These are phyloP conservation scores for Phytophthora nicotianae DNA, from an alignment of 352 stramenopile genomes.

Conservation along the genomic window DNA sequence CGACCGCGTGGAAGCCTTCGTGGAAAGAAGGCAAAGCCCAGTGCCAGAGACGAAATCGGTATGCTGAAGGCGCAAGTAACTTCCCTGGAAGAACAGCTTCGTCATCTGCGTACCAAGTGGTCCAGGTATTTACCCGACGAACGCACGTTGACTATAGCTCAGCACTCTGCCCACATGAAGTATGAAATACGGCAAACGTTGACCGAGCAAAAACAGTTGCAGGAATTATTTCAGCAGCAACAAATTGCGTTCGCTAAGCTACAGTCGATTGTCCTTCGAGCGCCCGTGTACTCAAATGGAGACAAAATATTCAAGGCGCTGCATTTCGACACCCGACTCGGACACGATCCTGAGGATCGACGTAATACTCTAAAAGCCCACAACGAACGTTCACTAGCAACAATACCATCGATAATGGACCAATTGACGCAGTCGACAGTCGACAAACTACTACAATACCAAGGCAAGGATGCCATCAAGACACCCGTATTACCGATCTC, in stretches of 20 bases:
- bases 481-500: not conserved
- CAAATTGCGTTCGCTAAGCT: constrained; percentile 29
- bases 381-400: constrained; percentile 11
- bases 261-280: constrained; percentile 17
- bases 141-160: constrained; percentile 8
- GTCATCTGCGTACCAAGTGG: constrained; percentile 17
- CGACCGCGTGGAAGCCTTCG: not conserved
- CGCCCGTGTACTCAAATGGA: constrained; percentile 21
- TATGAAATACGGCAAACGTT: not conserved
- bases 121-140: constrained; percentile 9
- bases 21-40: not conserved
- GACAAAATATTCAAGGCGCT: constrained; percentile 23
- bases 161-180: constrained; percentile 16
- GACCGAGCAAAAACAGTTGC: constrained; percentile 8
- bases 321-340: constrained; percentile 21
- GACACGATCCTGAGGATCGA: constrained; percentile 4
- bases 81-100: constrained; percentile 26
- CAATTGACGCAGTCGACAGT: constrained; percentile 11
- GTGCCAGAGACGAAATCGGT: constrained; percentile 16
- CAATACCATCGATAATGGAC: constrained; percentile 15
- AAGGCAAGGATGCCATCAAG: not conserved
- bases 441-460: constrained; percentile 2
- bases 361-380: constrained; percentile 14
- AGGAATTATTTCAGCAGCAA: constrained; percentile 23
- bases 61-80: constrained; percentile 26